Base-by-base conservation (phyloP, 2,329 filamentous ascomycete genomes). In the Celoporthe dispersa region DNA sequence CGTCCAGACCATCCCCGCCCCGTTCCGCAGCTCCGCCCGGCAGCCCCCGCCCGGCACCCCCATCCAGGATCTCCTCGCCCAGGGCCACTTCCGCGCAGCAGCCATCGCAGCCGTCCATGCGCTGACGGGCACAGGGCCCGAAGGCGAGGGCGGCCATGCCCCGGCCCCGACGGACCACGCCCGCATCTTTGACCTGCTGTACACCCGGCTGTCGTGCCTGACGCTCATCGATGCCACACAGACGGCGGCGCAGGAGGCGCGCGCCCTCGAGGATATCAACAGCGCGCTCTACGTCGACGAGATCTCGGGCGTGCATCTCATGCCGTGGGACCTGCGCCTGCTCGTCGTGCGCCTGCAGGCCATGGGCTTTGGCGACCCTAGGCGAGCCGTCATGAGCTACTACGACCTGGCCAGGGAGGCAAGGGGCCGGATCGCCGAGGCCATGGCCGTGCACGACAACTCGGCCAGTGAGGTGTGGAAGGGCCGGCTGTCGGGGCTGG, bases 331-430 rank as follows among this genome's bases (percentile, higher is more conserved):
- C 57, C 85, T 99, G 66, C 89, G 96, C 8, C 87, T 98, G 2
- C 85, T 98, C 22, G 90, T 91, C 8, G 92, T 98, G 11, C 88
- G 94, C 1, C 85, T 98, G 28, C 93, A 97, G 74, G 93, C 93
- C 0, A 87, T 97, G 61, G 94, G 93, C 0, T 97, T 96, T 73
- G 91, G 91, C 4, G 96, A 99, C 80, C 88, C 91, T 64, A 87
- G 95, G 5, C 87, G 94, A 72, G 92, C 93, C 3, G 91, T 99
- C 69, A 95, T 96, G 85, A 92, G 92, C 60, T 93, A 97, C 78
- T 97, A 97, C 78, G 94, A 97, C 73, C 86, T 98, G 2, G 94
- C 91, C 0, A 82, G 92, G 11, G 94, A 97, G 79, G 93, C 93
- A 2, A 85, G 94, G 25, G 82, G 84, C 2, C 85, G 87, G 69